phyloP scores from a whole-genome alignment of 192 early-diverging fungal genomes.

The Haplosporangium gracile region DNA sequence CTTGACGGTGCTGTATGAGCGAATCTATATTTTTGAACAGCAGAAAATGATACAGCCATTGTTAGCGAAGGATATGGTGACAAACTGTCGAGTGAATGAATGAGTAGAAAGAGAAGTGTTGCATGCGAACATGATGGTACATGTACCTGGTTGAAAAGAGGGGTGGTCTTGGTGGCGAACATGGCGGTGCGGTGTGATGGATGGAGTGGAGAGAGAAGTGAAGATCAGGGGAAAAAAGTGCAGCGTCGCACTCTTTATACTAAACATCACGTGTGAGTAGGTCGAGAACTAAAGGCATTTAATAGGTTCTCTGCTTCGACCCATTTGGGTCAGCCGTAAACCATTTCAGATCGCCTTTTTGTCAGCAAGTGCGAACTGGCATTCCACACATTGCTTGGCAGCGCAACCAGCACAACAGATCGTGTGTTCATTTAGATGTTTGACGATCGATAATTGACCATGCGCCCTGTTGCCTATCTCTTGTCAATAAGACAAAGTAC shows the following conservation, averaged over 20 bases:
- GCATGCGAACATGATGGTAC: neutral
- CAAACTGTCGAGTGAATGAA: neutral
- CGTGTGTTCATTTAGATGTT: neutral
- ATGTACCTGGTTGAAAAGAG: conserved; percentile 49
- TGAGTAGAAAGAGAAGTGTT: neutral
- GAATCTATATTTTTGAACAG: conserved; percentile 28
- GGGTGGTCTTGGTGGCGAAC: conserved; percentile 51
- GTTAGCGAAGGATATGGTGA: neutral
- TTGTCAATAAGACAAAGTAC: too few relatives aligned
- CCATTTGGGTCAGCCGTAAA: neutral
- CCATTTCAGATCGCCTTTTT: neutral
- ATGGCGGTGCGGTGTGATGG: conserved; percentile 10
- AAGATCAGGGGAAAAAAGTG: neutral
- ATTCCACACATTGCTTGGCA: neutral
- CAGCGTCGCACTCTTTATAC: neutral
- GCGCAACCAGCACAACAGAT: neutral
- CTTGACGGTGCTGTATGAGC: conserved; percentile 50
- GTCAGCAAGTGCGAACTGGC: neutral
- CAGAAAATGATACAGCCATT: neutral
- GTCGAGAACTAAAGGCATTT: neutral
- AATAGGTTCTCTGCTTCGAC: neutral
- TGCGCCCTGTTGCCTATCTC: neutral
- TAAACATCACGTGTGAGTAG: neutral
- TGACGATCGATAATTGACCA: neutral
- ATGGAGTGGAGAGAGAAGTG: conserved; percentile 11